Evolutionary conservation across 2,329 filamentous ascomycete species (phyloP).

Genomic region (Bimuria novae-zelandiae): DNA sequence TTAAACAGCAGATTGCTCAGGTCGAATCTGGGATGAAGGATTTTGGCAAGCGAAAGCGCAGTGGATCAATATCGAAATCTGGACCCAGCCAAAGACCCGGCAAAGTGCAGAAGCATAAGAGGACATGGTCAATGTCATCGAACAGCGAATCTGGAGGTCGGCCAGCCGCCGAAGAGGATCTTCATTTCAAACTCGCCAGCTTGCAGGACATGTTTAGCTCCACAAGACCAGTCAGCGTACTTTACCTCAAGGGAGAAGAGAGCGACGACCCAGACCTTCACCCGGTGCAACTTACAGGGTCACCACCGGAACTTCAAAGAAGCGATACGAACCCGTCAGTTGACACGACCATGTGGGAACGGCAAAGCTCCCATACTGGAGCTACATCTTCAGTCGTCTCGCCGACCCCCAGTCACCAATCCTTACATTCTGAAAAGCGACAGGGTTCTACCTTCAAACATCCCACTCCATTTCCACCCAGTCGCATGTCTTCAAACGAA

Average conservation of each 20-base stretch:
- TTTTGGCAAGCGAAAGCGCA: constrained; percentile 65
- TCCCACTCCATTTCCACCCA: constrained; percentile 50
- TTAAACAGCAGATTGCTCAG: constrained; percentile 91
- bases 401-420: constrained; percentile 55
- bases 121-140: constrained; percentile 95
- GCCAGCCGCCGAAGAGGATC: constrained; percentile 65
- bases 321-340: constrained; percentile 47
- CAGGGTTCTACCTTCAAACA: constrained; percentile 51
- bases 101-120: constrained; percentile 88
- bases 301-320: constrained; percentile 64
- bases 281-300: constrained; percentile 74
- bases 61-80: constrained; percentile 55
- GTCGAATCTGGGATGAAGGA: constrained; percentile 64
- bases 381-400: constrained; percentile 61
- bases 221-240: constrained; percentile 74
- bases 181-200: constrained; percentile 76
- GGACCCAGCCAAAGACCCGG: constrained; percentile 64
- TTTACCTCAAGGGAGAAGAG: constrained; percentile 78
- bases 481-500: constrained; percentile 53
- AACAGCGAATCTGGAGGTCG: constrained; percentile 48
- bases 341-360: constrained; percentile 54
- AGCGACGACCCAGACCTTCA: constrained; percentile 79
- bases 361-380: constrained; percentile 58
- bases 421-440: constrained; percentile 47
- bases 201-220: constrained; percentile 89